Percentiles rank a stretch among this genome's conserved stretches.
These are phyloP conservation scores for Thymus quinquecostatus DNA, from an alignment of 257 asterid genomes.

Conservation along the genomic window DNA sequence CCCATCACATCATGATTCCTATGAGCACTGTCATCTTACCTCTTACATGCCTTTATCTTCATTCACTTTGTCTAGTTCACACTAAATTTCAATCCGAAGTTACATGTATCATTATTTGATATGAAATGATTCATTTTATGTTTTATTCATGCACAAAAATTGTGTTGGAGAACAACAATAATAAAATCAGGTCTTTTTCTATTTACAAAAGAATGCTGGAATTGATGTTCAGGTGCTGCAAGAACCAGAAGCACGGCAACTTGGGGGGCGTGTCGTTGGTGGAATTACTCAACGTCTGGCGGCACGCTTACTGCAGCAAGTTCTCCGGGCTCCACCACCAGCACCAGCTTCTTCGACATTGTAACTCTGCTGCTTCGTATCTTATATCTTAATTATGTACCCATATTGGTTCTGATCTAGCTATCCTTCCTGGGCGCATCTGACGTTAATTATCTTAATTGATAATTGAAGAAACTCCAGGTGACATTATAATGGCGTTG, in stretches of 20 bases:
- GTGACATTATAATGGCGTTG: slow-evolving; percentile 1
- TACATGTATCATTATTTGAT: background rate
- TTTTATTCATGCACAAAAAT: background rate
- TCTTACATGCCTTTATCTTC: background rate
- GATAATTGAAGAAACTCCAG: slow-evolving; percentile 24
- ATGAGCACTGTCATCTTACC: too few species aligned
- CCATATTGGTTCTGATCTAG: slow-evolving; percentile 21
- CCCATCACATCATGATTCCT: too few species aligned
- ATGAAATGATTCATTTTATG: background rate
- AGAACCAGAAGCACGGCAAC: slow-evolving; percentile 84
- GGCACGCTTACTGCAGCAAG: slow-evolving; percentile 95
- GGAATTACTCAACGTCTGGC: slow-evolving; percentile 95
- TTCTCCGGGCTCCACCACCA: slow-evolving; percentile 83
- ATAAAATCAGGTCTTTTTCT: background rate
- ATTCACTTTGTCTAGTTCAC: background rate
- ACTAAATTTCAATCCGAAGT: background rate
- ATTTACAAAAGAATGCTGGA: slow-evolving; percentile 5
- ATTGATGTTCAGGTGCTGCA: slow-evolving; percentile 71
- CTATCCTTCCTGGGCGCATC: background rate
- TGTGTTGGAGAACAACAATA: background rate
- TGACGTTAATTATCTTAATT: slow-evolving; percentile 11
- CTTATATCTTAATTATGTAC: slow-evolving; percentile 20
- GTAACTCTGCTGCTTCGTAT: slow-evolving; percentile 20
- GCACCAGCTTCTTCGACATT: slow-evolving; percentile 42
- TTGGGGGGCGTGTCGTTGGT: slow-evolving; percentile 94